Evolutionary conservation across 306 rosid genomes (phyloP), one percentile per base, ranked within the genome.

Genomic region (Trifolium pratense): DNA sequence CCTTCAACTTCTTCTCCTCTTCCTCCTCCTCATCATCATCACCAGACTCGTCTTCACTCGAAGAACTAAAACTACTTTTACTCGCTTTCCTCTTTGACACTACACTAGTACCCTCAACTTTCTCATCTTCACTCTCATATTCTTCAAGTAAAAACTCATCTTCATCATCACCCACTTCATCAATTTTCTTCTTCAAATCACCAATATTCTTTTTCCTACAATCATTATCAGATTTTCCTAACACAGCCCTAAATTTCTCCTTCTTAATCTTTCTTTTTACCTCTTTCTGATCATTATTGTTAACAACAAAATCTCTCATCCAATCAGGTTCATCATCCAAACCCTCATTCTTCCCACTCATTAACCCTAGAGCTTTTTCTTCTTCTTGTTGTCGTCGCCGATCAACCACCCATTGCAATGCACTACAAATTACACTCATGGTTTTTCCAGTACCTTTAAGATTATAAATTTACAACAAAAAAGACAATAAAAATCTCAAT

Each of bases 311-410:
- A 61, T 83, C 78, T 68, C 90, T 86, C 91, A 93, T 82, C 97
- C 98, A 91, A 81, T 93, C 97, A 69, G 98, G 98, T 40, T 91
- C 98, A 48, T 87, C 96, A 79, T 91, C 96, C 7, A 86, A 87
- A 66, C 82, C 86, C 36, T 20, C 3, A 68, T 66, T 75, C 25
- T 72, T 70, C 65, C 75, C 77, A 63, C 62, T 45, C 52, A 32
- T 29, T 16, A 3, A 1, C 61, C 61, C 73, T 5, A 17, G 60
- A 7, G 70, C 59, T 53, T 77, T 80, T 43, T 66, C 57, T 63
- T 82, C 81, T 23, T 34, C 78, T n/a, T 42, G 75, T 43, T 74
- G 85, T 49, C 68, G 64, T 81, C 88, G 86, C 70, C 45, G 82
- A 81, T 93, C 96, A 48, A 87, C 78, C 72, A 89, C 88, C 98